Conservation (phyloP, 2,329 filamentous ascomycete genomes). For the Geoglossum cookeanum region DNA sequence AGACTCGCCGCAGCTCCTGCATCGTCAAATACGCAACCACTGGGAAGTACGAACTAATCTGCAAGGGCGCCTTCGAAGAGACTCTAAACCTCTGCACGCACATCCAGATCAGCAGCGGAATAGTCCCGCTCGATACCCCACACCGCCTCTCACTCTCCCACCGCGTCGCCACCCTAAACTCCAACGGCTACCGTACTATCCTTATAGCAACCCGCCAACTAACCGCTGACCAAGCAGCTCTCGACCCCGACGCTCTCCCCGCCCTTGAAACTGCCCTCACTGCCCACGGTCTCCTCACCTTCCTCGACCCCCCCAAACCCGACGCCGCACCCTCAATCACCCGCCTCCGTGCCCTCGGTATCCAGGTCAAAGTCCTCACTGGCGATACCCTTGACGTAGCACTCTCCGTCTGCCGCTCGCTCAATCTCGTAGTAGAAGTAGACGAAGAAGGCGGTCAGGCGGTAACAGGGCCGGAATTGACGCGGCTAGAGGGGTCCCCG, state of each 20-base stretch:
- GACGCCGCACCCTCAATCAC: neutral
- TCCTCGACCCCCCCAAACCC: slow-evolving; percentile 1
- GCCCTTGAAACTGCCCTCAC: neutral
- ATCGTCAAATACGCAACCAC: neutral
- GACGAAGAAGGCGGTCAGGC: neutral
- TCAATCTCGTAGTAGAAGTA: neutral
- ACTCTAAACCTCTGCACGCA: neutral
- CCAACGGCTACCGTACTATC: neutral
- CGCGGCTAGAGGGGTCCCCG: neutral
- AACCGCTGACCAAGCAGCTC: neutral
- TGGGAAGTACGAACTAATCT: neutral
- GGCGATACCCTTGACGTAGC: neutral
- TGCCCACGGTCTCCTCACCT: neutral
- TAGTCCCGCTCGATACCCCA: neutral
- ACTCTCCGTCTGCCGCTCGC: neutral
- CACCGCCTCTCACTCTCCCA: neutral
- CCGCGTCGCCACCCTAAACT: neutral
- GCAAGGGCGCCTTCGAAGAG: neutral
- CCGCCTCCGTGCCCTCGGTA: neutral
- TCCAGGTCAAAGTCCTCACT: neutral
- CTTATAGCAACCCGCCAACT: neutral
- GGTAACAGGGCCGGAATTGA: neutral
- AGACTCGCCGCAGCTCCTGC: neutral
- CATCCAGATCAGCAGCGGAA: neutral
- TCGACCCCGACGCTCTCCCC: neutral